A percentile compares a stretch with the other conserved stretches of the same genome.
Conservation (phyloP, 1,284 basidiomycete genomes). For the Boletus mariae region DNA sequence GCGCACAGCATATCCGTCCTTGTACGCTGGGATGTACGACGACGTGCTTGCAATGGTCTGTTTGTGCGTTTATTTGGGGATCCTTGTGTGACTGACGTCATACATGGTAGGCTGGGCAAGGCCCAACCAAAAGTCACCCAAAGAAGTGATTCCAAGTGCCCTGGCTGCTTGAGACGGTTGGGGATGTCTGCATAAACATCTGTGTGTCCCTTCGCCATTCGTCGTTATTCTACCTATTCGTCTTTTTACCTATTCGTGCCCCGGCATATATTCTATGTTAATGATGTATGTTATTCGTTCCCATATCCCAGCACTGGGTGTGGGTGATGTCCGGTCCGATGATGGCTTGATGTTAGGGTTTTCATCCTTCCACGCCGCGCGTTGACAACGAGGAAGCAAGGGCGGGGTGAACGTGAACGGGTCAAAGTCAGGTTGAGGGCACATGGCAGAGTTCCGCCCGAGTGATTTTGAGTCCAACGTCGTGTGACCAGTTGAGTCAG, state of each 20-base stretch:
- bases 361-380: conserved; percentile 13
- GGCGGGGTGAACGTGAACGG: neutral
- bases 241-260: neutral
- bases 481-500: neutral
- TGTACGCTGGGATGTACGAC: conserved; percentile 32
- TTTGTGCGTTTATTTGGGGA: neutral
- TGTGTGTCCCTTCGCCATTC: neutral
- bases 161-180: conserved; percentile 21
- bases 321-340: conserved; percentile 13
- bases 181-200: conserved; percentile 5
- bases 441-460: neutral
- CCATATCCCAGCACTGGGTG: neutral
- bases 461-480: neutral
- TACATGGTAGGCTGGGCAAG: conserved; percentile 18
- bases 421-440: neutral
- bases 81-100: conserved; percentile 8
- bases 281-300: conserved; percentile 18
- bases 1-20: conserved; percentile 30
- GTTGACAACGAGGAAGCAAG: conserved; percentile 24
- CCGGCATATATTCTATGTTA: conserved; percentile 11
- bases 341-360: conserved; percentile 5
- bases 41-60: conserved; percentile 38
- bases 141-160: conserved; percentile 18
- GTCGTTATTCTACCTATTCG: neutral
- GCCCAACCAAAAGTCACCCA: conserved; percentile 22